These are phyloP conservation scores for Borealophlyctis nickersoniae DNA, from an alignment of 192 early-diverging fungal genomes.

Conservation along the genomic window DNA sequence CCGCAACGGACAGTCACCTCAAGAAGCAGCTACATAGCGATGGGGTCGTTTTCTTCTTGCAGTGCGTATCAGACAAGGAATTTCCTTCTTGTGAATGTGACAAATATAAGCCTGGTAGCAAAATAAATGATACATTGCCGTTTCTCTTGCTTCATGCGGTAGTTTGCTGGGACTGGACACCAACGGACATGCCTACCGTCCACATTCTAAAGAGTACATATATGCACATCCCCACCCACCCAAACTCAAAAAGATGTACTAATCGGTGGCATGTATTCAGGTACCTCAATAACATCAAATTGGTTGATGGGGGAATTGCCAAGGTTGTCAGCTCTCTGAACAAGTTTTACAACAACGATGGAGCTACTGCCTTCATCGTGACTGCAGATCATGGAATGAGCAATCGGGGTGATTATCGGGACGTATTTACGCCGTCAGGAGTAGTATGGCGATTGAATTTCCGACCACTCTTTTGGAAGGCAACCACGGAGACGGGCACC, in stretches of 20 bases:
- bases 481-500: constrained; percentile 92
- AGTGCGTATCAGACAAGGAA: constrained; percentile 43
- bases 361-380: constrained; percentile 84
- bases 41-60: constrained; percentile 87
- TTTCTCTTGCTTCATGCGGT: too few species aligned
- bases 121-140: too few species aligned
- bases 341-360: constrained; percentile 75
- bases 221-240: too few species aligned
- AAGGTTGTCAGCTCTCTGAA: constrained; percentile 68
- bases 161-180: constrained; percentile 89
- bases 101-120: too few species aligned
- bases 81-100: too few species aligned
- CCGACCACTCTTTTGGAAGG: constrained; percentile 52
- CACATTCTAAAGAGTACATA: constrained; percentile 66
- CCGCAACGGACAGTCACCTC: constrained; percentile 40
- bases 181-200: constrained; percentile 86
- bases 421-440: not conserved
- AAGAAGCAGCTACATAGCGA: constrained; percentile 62
- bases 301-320: constrained; percentile 76
- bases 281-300: constrained; percentile 81
- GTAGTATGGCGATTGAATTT: not conserved
- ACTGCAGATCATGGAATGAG: constrained; percentile 97
- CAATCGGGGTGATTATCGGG: constrained; percentile 60
- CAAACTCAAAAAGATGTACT: too few species aligned
- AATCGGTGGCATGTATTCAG: too few species aligned